Evolutionary conservation across 2,329 filamentous ascomycete species (phyloP), one percentile per base, ranked within the genome.

Genomic region (Westerdykella ornata): DNA sequence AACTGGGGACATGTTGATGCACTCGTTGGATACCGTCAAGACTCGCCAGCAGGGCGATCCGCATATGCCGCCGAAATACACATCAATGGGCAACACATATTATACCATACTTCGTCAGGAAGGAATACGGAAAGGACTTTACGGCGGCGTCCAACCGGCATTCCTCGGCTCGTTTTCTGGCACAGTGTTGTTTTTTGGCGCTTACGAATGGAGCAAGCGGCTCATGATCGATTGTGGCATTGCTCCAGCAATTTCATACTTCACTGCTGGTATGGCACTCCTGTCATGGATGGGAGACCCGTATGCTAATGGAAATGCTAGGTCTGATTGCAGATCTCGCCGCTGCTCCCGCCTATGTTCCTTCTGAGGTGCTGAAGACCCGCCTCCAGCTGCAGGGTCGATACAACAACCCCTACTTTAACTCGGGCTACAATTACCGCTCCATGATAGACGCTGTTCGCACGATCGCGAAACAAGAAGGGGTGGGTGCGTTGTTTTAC

Each of bases 21-120:
- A 98, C 71, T 97, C 90, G 35, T 78, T 98, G 60, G 92, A 98
- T 67, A 98, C 92, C 1, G 92, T 98, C 57, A 98, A 98, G 71
- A 98, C 92, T 35, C 80, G 92, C 54, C 94, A 98, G 66, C 92
- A 98, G 69, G 92, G 90, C 59, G 92, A 97, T 60, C 89, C 90
- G 34, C 84, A 92, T 63, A 78, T 95, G 46, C 92, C 92, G 16
- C 85, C 92, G 1, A 94, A 86, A 69, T 98, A 98, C 69, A 84
- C 85, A 9, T 90, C 88, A 13, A 81, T 97, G 66, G 85, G 85
- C 30, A 85, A 84, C 44, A 92, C 90, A 3, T 98, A 97, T 69
- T 79, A 85, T 62, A 97, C 85, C 31, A 98, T 98, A 60, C 85
- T 85, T 68, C 80, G 88, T 42, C 89, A 98, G 63, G 92, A 98